Conservation (phyloP, 75 land plant species). For the Azolla pinnata region DNA sequence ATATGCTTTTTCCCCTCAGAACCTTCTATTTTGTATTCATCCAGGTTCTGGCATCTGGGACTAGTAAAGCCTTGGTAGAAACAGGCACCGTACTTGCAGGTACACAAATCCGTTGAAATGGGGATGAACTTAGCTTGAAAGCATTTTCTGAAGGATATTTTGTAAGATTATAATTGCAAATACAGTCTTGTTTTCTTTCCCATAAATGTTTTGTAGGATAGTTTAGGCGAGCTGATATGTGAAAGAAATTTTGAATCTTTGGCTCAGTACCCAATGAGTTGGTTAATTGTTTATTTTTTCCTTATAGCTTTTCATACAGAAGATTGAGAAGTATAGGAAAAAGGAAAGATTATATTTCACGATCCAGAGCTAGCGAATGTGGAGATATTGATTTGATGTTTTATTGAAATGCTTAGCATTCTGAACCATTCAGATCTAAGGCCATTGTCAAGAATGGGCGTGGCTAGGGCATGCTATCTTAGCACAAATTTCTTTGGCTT, state of each 20-base stretch:
- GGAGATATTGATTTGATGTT: too few relatives aligned
- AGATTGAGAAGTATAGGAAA: background rate
- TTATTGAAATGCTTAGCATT: too few relatives aligned
- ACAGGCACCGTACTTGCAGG: constrained; percentile 59
- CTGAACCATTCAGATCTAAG: too few relatives aligned
- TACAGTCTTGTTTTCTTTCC: too few relatives aligned
- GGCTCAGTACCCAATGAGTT: background rate
- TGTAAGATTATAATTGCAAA: background rate
- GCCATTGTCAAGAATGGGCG: background rate
- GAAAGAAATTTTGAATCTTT: background rate
- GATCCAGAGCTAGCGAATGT: too few relatives aligned
- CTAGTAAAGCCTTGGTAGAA: constrained; percentile 34
- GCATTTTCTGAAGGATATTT: background rate
- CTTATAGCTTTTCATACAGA: background rate
- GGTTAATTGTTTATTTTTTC: background rate
- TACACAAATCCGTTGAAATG: constrained; percentile 8
- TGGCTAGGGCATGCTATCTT: background rate
- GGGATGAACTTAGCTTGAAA: background rate
- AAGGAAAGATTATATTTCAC: background rate
- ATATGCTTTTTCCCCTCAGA: background rate
- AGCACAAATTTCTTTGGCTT: background rate
- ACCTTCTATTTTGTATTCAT: background rate
- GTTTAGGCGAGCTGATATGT: background rate
- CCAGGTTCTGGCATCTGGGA: constrained; percentile 61
- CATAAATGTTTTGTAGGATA: too few relatives aligned